phyloP scores from a whole-genome alignment of 441 rosid genomes.

The Bruguiera hainesii region DNA sequence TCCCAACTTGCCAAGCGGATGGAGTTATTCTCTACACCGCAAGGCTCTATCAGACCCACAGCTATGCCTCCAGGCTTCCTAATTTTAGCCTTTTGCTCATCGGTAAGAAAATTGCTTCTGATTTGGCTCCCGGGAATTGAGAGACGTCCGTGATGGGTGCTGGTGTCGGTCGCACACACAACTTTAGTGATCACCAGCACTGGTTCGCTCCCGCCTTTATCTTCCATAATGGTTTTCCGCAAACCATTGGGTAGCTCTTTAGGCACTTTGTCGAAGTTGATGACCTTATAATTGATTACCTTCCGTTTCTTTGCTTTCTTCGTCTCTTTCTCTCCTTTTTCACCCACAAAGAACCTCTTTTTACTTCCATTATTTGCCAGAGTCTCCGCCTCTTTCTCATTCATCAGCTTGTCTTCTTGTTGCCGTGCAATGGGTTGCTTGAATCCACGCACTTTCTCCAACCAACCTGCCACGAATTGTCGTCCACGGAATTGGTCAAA shows the following conservation, averaged over 20 bases:
- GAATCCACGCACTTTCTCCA: too few relatives aligned
- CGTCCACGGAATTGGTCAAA: too few relatives aligned
- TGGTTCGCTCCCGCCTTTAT: not conserved
- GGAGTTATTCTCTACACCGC: not conserved
- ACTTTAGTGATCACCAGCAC: not conserved
- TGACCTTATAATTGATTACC: not conserved
- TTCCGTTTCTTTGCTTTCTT: not conserved
- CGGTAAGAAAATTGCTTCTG: not conserved
- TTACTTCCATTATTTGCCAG: too few relatives aligned
- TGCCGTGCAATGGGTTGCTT: too few relatives aligned
- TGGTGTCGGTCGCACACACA: not conserved
- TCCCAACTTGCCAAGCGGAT: not conserved
- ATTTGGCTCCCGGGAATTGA: not conserved
- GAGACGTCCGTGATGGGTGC: not conserved
- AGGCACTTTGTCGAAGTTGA: not conserved
- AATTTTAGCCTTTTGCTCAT: not conserved
- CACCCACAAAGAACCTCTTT: not conserved
- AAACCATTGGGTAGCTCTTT: not conserved
- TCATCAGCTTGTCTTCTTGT: too few relatives aligned
- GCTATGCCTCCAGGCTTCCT: not conserved
- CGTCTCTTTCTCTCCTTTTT: not conserved
- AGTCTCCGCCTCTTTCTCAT: too few relatives aligned
- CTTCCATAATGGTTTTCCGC: not conserved
- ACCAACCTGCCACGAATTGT: too few relatives aligned
- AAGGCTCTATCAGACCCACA: not conserved